phyloP scores from a whole-genome alignment of 768 basidiomycete species.

The Sporobolomyces pararoseus region DNA sequence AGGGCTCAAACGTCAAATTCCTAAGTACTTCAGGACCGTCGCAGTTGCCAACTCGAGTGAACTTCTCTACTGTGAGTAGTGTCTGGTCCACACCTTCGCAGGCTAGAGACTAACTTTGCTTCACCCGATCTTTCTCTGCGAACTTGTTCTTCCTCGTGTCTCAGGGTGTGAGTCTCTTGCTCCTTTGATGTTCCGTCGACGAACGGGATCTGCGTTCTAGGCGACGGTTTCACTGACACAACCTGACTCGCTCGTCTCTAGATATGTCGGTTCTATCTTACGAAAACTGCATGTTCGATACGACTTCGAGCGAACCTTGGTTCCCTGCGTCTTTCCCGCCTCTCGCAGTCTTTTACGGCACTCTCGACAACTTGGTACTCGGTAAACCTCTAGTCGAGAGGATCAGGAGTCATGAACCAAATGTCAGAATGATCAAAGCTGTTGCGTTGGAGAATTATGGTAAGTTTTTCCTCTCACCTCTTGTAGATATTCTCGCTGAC shows the following conservation, averaged over 20 bases:
- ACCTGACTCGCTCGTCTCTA: background rate
- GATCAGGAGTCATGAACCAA: constrained; percentile 23
- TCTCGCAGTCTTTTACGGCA: constrained; percentile 37
- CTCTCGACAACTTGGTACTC: constrained; percentile 35
- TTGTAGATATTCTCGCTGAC: background rate
- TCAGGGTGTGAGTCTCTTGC: no score
- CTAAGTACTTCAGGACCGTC: constrained; percentile 34
- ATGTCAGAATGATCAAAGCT: constrained; percentile 28
- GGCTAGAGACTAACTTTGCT: no score
- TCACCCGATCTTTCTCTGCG: no score
- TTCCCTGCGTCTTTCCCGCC: constrained; percentile 35
- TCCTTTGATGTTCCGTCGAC: no score
- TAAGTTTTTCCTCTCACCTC: background rate
- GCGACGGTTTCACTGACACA: background rate
- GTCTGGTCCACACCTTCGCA: no score
- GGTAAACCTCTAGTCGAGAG: constrained; percentile 37
- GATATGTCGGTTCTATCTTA: constrained; percentile 12
- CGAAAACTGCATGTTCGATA: constrained; percentile 39
- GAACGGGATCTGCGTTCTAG: no score
- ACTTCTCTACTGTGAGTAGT: constrained; percentile 9
- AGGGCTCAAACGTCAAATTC: constrained; percentile 35
- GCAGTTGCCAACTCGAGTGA: constrained; percentile 29
- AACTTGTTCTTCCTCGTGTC: no score
- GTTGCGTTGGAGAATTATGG: constrained; percentile 35
- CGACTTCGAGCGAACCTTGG: constrained; percentile 27